Evolutionary conservation across 306 rosid genomes (phyloP).

Genomic region (Carpinus viminea): DNA sequence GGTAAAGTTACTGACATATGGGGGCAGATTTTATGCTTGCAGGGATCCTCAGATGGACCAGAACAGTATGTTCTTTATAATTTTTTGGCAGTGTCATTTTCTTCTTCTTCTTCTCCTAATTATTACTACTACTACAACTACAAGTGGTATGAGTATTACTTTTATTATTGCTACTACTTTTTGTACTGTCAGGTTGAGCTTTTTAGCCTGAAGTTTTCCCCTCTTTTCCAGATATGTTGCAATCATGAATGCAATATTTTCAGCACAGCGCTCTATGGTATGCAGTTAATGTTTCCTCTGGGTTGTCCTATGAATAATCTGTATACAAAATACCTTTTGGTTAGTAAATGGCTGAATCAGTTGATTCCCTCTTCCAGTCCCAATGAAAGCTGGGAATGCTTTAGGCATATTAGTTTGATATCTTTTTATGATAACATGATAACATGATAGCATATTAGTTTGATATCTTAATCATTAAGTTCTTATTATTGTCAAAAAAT

Average conservation of each 20-base stretch:
- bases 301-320: neutral
- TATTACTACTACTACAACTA: too few species aligned
- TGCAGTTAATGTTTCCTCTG: conserved; percentile 20
- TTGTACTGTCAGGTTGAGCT: conserved; percentile 23
- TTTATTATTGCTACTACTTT: neutral
- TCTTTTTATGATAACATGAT: neutral
- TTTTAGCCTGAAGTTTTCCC: conserved; percentile 12
- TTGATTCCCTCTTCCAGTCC: neutral
- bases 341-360: neutral
- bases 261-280: conserved; percentile 87
- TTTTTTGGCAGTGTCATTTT: conserved; percentile 9
- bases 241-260: conserved; percentile 90
- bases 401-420: neutral
- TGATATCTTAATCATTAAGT: neutral
- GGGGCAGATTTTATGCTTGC: conserved; percentile 85
- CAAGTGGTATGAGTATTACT: too few species aligned
- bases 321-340: neutral
- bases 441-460: neutral
- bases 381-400: neutral
- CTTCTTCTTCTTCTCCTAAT: too few species aligned
- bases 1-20: conserved; percentile 33
- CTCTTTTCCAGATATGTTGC: conserved; percentile 85
- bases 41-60: conserved; percentile 93
- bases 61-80: conserved; percentile 63
- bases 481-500: neutral